A percentile compares a stretch with the other conserved stretches of the same genome.
These are phyloP conservation scores for Boletus vermiculosoides DNA, from an alignment of 768 basidiomycete species.

Conservation along the genomic window DNA sequence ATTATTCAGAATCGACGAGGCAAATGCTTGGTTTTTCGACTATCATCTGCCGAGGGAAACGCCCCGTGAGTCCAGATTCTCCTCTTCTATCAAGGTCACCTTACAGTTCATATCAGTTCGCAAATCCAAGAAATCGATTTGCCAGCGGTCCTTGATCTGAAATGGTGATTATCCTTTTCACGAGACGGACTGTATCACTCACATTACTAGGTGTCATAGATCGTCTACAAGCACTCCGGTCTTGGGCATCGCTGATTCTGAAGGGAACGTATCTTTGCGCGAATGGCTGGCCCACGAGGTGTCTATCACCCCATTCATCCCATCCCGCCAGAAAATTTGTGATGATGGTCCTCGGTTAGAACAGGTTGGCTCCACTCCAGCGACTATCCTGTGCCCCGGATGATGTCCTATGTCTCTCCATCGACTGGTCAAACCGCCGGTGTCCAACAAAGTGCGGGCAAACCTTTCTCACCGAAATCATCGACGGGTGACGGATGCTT, in stretches of 20 bases:
- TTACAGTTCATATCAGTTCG: conserved; percentile 34
- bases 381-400: conserved; percentile 49
- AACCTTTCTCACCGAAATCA: conserved; percentile 1
- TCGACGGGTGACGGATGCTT: not conserved
- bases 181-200: not conserved
- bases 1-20: conserved; percentile 52
- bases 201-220: conserved; percentile 56
- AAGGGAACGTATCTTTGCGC: conserved; percentile 72
- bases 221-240: conserved; percentile 40
- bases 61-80: conserved; percentile 35
- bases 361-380: conserved; percentile 38
- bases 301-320: not conserved
- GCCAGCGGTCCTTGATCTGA: conserved; percentile 89
- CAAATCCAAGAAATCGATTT: conserved; percentile 68
- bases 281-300: conserved; percentile 54
- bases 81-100: not conserved
- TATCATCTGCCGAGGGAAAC: conserved; percentile 33
- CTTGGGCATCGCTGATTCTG: conserved; percentile 80
- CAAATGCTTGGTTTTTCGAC: conserved; percentile 68
- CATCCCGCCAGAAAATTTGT: not conserved
- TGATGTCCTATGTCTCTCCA: conserved; percentile 76
- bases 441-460: conserved; percentile 43
- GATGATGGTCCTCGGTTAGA: conserved; percentile 31
- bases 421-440: conserved; percentile 88
- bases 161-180: conserved; percentile 64